These are phyloP conservation scores for Euphorbia pulcherrima DNA, from an alignment of 345 rosid species.

Conservation along the genomic window DNA sequence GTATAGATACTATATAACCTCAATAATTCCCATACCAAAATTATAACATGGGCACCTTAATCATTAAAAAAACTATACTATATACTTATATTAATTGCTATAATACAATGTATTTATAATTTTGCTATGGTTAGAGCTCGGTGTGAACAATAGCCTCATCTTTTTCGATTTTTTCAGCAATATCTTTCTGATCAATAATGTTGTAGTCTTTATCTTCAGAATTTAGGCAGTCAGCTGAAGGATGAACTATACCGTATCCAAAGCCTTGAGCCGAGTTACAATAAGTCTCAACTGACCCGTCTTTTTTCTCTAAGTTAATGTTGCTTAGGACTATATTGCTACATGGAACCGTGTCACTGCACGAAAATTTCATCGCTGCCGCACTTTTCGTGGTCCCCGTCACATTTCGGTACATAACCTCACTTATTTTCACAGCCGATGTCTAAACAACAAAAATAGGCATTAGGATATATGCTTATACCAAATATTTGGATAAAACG, in stretches of 20 bases:
- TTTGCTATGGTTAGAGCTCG: conserved; percentile 49
- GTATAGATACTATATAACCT: conserved; percentile 1
- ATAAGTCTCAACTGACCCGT: conserved; percentile 75
- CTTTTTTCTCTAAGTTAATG: conserved; percentile 64
- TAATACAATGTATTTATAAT: conserved; percentile 1
- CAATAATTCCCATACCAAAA: conserved; percentile 4
- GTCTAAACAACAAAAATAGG: conserved; percentile 46
- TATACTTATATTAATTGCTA: conserved; percentile 12
- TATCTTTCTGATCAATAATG: not conserved
- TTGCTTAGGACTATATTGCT: conserved; percentile 71
- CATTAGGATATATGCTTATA: not conserved
- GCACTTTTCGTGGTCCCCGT: conserved; percentile 70
- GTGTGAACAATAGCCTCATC: conserved; percentile 44
- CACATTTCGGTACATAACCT: conserved; percentile 85
- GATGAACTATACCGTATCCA: conserved; percentile 72
- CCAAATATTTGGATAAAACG: too few species aligned
- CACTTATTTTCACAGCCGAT: conserved; percentile 68
- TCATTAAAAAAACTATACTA: conserved; percentile 10
- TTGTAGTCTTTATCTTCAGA: conserved; percentile 52
- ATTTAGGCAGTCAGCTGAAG: conserved; percentile 80
- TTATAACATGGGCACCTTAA: not conserved
- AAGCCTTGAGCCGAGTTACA: conserved; percentile 91
- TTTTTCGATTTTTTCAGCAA: conserved; percentile 10
- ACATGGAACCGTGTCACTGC: conserved; percentile 90
- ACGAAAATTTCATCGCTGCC: conserved; percentile 80